Conservation (phyloP, 2,329 filamentous ascomycete species). For the Graphiopsis chlorocephala region DNA sequence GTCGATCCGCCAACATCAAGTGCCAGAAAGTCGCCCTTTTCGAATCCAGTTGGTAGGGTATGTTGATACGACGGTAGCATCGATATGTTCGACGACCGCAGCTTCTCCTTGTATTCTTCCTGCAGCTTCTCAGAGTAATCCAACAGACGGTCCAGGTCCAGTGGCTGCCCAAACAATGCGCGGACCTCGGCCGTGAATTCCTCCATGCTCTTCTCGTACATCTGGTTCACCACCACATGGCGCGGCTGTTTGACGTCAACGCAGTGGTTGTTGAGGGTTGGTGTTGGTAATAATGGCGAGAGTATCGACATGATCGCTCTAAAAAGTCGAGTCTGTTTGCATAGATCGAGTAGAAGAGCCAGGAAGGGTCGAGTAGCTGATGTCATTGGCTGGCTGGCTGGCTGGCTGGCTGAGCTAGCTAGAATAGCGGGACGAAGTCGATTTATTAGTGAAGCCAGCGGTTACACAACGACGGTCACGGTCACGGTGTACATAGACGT, state of each 20-base stretch:
- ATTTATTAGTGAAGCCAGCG: not conserved
- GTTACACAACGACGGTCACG: not conserved
- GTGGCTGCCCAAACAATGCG: slow-evolving; percentile 43
- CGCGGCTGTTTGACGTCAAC: slow-evolving; percentile 32
- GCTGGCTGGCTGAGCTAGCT: not conserved
- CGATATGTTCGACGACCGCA: slow-evolving; percentile 56
- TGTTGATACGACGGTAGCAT: slow-evolving; percentile 67
- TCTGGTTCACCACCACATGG: slow-evolving; percentile 38
- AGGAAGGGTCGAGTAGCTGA: slow-evolving; percentile 8
- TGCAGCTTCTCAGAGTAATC: slow-evolving; percentile 45
- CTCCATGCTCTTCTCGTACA: slow-evolving; percentile 47
- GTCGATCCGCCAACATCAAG: slow-evolving; percentile 67
- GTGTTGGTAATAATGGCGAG: slow-evolving; percentile 36
- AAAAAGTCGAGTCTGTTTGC: slow-evolving; percentile 22
- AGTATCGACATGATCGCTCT: slow-evolving; percentile 26
- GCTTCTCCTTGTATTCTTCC: slow-evolving; percentile 53
- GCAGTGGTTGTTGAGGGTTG: slow-evolving; percentile 27
- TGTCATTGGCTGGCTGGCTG: slow-evolving; percentile 10
- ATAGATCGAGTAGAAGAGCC: slow-evolving; percentile 22
- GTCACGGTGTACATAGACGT: not conserved
- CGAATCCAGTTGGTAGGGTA: slow-evolving; percentile 57
- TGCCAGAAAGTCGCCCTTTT: slow-evolving; percentile 59
- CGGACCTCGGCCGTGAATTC: slow-evolving; percentile 45
- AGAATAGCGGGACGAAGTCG: not conserved
- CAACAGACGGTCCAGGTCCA: slow-evolving; percentile 41